phyloP scores from a whole-genome alignment of 1,284 basidiomycete genomes.

The Earliella scabrosa region DNA sequence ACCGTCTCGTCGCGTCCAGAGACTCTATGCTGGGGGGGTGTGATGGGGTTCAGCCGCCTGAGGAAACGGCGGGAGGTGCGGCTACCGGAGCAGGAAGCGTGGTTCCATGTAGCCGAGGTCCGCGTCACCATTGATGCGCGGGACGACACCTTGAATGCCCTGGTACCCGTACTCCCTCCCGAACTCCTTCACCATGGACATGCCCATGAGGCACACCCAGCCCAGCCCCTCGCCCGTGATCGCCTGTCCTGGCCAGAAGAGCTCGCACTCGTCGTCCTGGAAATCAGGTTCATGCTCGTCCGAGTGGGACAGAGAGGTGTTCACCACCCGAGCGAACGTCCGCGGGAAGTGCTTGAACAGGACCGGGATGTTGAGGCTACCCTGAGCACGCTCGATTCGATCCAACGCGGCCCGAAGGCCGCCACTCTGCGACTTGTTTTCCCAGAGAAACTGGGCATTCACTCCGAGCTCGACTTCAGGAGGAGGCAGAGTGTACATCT shows the following conservation, averaged over 20 bases:
- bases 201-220: slow-evolving; percentile 80
- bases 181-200: slow-evolving; percentile 80
- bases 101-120: slow-evolving; percentile 18
- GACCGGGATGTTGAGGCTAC: slow-evolving; percentile 61
- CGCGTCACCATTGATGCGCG: slow-evolving; percentile 48
- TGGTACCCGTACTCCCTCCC: slow-evolving; percentile 72
- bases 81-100: slow-evolving; percentile 13
- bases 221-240: slow-evolving; percentile 74
- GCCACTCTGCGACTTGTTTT: slow-evolving; percentile 52
- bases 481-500: slow-evolving; percentile 18
- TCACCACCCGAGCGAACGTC: slow-evolving; percentile 72
- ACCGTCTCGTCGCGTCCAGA: neutral
- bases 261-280: slow-evolving; percentile 79
- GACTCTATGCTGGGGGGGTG: neutral
- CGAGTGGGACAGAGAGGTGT: slow-evolving; percentile 58
- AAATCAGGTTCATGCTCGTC: slow-evolving; percentile 81
- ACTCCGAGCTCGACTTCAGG: slow-evolving; percentile 29
- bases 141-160: slow-evolving; percentile 68
- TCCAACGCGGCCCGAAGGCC: slow-evolving; percentile 48
- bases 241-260: slow-evolving; percentile 76
- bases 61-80: slow-evolving; percentile 1
- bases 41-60: neutral
- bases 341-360: slow-evolving; percentile 70
- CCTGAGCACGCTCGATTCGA: slow-evolving; percentile 55
- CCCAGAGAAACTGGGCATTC: slow-evolving; percentile 36